These are phyloP conservation scores for Phytophthora podocarpi DNA, from an alignment of 352 stramenopile species.

Conservation along the genomic window DNA sequence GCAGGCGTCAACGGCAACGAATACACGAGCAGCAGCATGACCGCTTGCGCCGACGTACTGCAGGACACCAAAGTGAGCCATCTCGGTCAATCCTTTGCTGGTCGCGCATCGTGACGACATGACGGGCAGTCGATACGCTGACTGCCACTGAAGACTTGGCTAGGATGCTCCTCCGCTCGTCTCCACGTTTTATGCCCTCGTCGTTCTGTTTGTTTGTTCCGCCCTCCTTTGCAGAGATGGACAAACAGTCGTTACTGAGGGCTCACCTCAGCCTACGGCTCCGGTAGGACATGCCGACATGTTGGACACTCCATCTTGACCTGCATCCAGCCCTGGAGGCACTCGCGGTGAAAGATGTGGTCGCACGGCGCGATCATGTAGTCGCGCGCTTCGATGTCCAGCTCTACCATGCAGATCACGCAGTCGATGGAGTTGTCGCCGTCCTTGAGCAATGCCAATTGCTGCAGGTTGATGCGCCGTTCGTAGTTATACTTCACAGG, in stretches of 20 bases:
- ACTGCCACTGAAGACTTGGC: slow-evolving; percentile 2
- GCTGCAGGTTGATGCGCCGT: slow-evolving; percentile 76
- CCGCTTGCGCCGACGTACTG: slow-evolving; percentile 1
- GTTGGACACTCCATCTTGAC: slow-evolving; percentile 98
- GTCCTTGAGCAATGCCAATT: slow-evolving; percentile 71
- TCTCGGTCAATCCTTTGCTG: slow-evolving; percentile 15
- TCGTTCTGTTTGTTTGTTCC: slow-evolving; percentile 28
- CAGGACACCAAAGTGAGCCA: slow-evolving; percentile 6
- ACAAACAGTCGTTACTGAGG: slow-evolving; percentile 11
- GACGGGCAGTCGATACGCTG: slow-evolving; percentile 8
- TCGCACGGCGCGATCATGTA: slow-evolving; percentile 98
- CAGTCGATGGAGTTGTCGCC: slow-evolving; percentile 78
- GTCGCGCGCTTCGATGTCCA: slow-evolving; percentile 78
- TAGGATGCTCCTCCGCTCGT: slow-evolving; percentile 5
- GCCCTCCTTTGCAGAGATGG: slow-evolving; percentile 24
- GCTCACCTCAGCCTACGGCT: slow-evolving; percentile 59
- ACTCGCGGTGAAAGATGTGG: slow-evolving; percentile 96
- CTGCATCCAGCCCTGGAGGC: slow-evolving; percentile 96
- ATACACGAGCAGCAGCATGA: slow-evolving; percentile 15
- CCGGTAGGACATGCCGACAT: slow-evolving; percentile 91
- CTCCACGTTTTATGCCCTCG: slow-evolving; percentile 26
- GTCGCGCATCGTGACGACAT: slow-evolving; percentile 19
- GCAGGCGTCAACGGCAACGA: background rate
- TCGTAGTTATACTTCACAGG: slow-evolving; percentile 98
- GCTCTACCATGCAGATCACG: slow-evolving; percentile 88